Evolutionary conservation across 768 basidiomycete genomes (phyloP).

Genomic region (Lentinula edodes): DNA sequence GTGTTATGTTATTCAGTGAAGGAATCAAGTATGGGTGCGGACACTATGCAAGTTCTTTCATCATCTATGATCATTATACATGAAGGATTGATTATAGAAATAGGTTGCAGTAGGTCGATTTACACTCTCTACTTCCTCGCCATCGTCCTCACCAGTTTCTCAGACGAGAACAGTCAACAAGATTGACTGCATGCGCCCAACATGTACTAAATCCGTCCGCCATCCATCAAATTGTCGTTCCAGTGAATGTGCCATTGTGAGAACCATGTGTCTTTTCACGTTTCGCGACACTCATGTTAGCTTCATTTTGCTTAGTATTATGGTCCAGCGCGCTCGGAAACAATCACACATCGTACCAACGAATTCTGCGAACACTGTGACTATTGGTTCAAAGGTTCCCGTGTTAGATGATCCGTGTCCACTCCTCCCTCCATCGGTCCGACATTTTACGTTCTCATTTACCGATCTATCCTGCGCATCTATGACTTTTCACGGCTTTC

Average conservation of each 20-base stretch:
- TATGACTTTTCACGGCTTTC: not conserved
- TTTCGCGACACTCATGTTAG: constrained; percentile 4
- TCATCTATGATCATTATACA: not conserved
- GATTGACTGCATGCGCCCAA: constrained; percentile 26
- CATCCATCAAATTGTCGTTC: constrained; percentile 36
- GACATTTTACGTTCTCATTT: not conserved
- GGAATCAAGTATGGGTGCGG: constrained; percentile 75
- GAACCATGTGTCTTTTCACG: constrained; percentile 16
- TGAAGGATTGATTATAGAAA: not conserved
- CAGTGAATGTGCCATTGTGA: constrained; percentile 35
- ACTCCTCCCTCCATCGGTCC: not conserved
- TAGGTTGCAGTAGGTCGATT: constrained; percentile 13
- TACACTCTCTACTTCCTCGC: not conserved
- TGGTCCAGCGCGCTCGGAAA: constrained; percentile 67
- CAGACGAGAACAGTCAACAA: constrained; percentile 29
- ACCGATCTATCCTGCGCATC: not conserved
- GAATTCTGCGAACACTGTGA: constrained; percentile 56
- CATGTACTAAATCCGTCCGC: constrained; percentile 32
- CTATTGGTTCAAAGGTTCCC: constrained; percentile 50
- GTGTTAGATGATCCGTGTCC: constrained; percentile 22
- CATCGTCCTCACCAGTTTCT: not conserved
- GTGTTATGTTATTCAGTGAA: constrained; percentile 42
- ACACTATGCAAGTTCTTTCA: constrained; percentile 44
- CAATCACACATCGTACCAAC: constrained; percentile 40
- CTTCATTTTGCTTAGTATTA: constrained; percentile 44